Evolutionary conservation across 176 grass and related monocot species (phyloP).

Genomic region (Hordeum marinum): DNA sequence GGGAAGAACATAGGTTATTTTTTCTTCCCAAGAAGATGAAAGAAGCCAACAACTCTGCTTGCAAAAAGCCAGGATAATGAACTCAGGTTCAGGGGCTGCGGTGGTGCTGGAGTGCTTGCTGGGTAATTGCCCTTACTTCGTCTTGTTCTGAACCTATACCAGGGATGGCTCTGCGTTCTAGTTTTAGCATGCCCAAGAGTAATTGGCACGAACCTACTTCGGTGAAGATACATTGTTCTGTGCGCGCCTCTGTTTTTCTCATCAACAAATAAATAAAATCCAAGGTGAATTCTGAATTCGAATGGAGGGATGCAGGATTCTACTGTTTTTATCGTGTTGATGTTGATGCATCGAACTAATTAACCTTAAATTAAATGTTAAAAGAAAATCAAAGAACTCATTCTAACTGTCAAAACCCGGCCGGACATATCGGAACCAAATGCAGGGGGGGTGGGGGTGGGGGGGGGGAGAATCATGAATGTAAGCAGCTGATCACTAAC

Average conservation of each 20-base stretch:
- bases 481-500: slow-evolving; percentile 17
- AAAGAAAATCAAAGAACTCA: not conserved
- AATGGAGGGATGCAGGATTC: not conserved
- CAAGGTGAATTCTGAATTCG: not conserved
- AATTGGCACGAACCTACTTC: not conserved
- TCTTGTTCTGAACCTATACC: not conserved
- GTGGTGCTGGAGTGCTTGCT: not conserved
- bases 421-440: not conserved
- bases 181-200: not conserved
- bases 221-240: not conserved
- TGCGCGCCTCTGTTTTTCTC: not conserved
- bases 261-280: not conserved
- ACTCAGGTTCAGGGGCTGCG: not conserved
- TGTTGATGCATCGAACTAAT: not conserved
- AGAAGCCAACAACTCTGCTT: not conserved
- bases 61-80: not conserved
- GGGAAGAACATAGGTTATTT: not conserved
- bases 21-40: not conserved
- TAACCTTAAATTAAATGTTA: not conserved
- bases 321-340: not conserved
- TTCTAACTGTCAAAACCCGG: not conserved
- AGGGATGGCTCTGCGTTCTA: not conserved
- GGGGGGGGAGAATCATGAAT: not conserved
- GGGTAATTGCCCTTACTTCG: not conserved
- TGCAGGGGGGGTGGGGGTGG: no score